These are phyloP conservation scores for Mortierella sp. DNA, from an alignment of 371 early-diverging fungal genomes.

Conservation along the genomic window DNA sequence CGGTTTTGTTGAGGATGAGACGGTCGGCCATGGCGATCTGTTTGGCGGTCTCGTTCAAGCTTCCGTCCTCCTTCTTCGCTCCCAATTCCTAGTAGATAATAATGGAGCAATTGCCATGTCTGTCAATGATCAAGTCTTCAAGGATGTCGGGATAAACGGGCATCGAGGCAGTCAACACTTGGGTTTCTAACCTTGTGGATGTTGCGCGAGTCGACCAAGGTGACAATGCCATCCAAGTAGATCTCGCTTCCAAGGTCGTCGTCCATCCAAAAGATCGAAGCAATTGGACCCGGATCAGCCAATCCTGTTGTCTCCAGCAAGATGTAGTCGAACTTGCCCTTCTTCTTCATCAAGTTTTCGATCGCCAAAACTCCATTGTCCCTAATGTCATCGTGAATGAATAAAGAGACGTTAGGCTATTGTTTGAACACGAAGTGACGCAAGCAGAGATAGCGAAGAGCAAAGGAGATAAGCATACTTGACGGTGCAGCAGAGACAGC, in stretches of 20 bases:
- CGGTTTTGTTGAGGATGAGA: constrained; percentile 95
- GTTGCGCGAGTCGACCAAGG: constrained; percentile 93
- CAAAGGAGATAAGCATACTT: constrained; percentile 70
- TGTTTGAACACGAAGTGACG: neutral
- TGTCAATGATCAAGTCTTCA: constrained; percentile 60
- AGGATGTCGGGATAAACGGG: neutral
- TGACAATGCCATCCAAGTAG: constrained; percentile 94
- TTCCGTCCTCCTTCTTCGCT: constrained; percentile 53
- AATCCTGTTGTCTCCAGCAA: constrained; percentile 92
- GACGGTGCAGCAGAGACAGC: constrained; percentile 96
- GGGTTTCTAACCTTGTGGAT: constrained; percentile 65
- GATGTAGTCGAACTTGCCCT: constrained; percentile 95
- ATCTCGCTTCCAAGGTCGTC: constrained; percentile 91
- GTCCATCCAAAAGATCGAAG: constrained; percentile 97
- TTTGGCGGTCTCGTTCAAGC: constrained; percentile 67
- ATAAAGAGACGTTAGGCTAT: neutral
- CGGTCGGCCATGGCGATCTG: constrained; percentile 97
- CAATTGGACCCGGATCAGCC: constrained; percentile 84
- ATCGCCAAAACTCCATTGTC: constrained; percentile 96
- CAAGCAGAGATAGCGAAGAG: neutral
- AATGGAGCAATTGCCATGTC: neutral
- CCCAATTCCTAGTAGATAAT: constrained; percentile 20
- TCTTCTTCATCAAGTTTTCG: constrained; percentile 91
- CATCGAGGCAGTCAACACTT: neutral
- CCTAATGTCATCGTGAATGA: constrained; percentile 58